A percentile compares a stretch with the other conserved stretches of the same genome.
Evolutionary conservation across 106 monocot genomes (phyloP).

Genomic region (Hemerocallis citrina): DNA sequence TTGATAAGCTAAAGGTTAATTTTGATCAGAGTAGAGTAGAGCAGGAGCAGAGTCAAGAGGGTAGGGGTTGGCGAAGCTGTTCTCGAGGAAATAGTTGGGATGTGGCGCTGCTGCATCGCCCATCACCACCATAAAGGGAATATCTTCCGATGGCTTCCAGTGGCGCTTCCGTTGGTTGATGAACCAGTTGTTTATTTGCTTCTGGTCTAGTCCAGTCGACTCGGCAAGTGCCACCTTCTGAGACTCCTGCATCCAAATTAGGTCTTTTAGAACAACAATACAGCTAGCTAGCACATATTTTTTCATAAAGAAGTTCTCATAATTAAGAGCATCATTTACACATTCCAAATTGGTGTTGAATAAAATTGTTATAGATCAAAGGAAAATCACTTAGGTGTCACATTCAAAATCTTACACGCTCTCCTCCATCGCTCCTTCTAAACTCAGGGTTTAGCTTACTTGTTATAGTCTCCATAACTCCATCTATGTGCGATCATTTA

Average conservation of each 20-base stretch:
- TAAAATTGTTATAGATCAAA: too few species aligned
- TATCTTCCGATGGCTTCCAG: slow-evolving; percentile 85
- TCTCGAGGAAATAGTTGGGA: slow-evolving; percentile 26
- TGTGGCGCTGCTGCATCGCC: slow-evolving; percentile 23
- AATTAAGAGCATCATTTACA: too few species aligned
- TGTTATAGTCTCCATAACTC: too few species aligned
- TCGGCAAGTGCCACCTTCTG: slow-evolving; percentile 68
- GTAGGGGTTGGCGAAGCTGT: slow-evolving; percentile 13
- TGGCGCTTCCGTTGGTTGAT: slow-evolving; percentile 85
- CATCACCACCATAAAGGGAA: slow-evolving; percentile 51
- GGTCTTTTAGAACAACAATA: too few species aligned
- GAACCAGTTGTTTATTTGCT: slow-evolving; percentile 92
- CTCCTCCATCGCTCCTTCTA: too few species aligned
- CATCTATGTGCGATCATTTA: too few species aligned
- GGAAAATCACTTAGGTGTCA: too few species aligned
- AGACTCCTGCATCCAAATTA: slow-evolving; percentile 55
- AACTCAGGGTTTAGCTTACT: too few species aligned
- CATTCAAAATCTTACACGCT: too few species aligned
- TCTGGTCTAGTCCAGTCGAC: slow-evolving; percentile 71
- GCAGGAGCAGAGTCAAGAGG: slow-evolving; percentile 21
- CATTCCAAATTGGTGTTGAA: too few species aligned
- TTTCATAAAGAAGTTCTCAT: too few species aligned
- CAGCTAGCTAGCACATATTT: too few species aligned
- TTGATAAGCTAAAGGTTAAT: background rate
- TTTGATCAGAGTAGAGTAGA: slow-evolving; percentile 9